A percentile compares a stretch with the other conserved stretches of the same genome.
These are phyloP conservation scores for Neurospora tetraspora DNA, from an alignment of 495 filamentous ascomycete species.

Conservation along the genomic window DNA sequence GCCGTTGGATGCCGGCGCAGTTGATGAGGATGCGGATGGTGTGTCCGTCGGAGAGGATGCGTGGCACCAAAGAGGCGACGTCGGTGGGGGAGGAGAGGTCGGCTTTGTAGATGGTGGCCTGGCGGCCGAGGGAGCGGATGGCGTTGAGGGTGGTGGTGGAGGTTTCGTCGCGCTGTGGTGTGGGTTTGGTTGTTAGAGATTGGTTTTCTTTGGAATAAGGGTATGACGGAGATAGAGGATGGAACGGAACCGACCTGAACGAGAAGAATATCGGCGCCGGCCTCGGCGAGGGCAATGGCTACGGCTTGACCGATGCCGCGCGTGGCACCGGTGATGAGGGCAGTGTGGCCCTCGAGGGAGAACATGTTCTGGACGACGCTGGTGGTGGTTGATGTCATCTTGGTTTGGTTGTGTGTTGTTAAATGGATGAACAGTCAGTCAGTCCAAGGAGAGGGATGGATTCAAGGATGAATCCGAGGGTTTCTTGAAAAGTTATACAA, in stretches of 20 bases:
- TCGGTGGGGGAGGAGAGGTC: slow-evolving; percentile 56
- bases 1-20: slow-evolving; percentile 75
- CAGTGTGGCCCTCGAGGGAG: slow-evolving; percentile 57
- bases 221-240: not conserved
- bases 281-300: slow-evolving; percentile 71
- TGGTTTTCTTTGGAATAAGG: not conserved
- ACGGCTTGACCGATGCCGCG: slow-evolving; percentile 82
- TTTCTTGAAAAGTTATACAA: not conserved
- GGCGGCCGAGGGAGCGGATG: slow-evolving; percentile 56
- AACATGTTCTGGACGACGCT: slow-evolving; percentile 27
- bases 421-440: not conserved
- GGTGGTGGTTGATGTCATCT: slow-evolving; percentile 4
- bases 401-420: not conserved
- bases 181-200: not conserved
- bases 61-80: slow-evolving; percentile 52
- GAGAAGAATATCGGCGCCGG: slow-evolving; percentile 72
- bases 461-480: not conserved
- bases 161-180: slow-evolving; percentile 50
- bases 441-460: not conserved
- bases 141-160: slow-evolving; percentile 53
- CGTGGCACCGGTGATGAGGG: slow-evolving; percentile 78
- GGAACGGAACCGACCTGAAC: slow-evolving; percentile 39
- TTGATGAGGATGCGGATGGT: slow-evolving; percentile 68
- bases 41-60: slow-evolving; percentile 48
- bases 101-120: slow-evolving; percentile 50